Conservation (phyloP, 2,329 filamentous ascomycete genomes). For the Alternaria metachromatica region DNA sequence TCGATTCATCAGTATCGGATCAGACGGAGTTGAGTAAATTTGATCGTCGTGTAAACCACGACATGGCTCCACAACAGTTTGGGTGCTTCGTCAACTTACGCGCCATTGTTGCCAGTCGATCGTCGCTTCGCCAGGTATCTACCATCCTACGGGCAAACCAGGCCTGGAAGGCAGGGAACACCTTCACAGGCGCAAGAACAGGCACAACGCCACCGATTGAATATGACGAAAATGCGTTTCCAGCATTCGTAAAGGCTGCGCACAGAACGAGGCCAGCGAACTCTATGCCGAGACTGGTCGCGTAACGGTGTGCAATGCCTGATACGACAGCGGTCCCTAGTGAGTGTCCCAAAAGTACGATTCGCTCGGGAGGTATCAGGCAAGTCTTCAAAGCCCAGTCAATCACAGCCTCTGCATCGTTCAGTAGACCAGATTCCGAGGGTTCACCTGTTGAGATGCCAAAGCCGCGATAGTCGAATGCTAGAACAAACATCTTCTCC, state of each 20-base stretch:
- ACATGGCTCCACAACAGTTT: not conserved
- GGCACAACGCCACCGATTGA: slow-evolving; percentile 78
- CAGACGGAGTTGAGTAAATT: not conserved
- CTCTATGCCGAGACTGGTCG: slow-evolving; percentile 59
- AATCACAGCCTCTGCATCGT: slow-evolving; percentile 76
- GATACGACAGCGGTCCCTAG: slow-evolving; percentile 85
- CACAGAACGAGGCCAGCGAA: slow-evolving; percentile 84
- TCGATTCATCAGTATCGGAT: slow-evolving; percentile 10
- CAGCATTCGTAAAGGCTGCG: slow-evolving; percentile 78
- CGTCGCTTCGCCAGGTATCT: slow-evolving; percentile 80
- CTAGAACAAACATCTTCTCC: slow-evolving; percentile 68
- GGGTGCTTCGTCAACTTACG: slow-evolving; percentile 24
- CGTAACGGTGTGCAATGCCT: slow-evolving; percentile 75
- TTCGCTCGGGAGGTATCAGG: slow-evolving; percentile 71
- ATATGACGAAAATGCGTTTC: slow-evolving; percentile 77
- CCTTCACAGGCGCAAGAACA: slow-evolving; percentile 73
- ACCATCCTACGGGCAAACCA: slow-evolving; percentile 70
- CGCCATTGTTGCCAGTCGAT: slow-evolving; percentile 67
- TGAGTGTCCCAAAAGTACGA: slow-evolving; percentile 85
- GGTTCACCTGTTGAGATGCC: slow-evolving; percentile 81
- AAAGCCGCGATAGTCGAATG: slow-evolving; percentile 93
- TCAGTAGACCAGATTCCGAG: slow-evolving; percentile 78
- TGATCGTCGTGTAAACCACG: not conserved
- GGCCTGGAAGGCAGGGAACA: slow-evolving; percentile 68
- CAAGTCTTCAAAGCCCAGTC: slow-evolving; percentile 75